These are phyloP conservation scores for Fusarium concolor DNA, from an alignment of 2,329 filamentous ascomycete genomes.

Conservation along the genomic window DNA sequence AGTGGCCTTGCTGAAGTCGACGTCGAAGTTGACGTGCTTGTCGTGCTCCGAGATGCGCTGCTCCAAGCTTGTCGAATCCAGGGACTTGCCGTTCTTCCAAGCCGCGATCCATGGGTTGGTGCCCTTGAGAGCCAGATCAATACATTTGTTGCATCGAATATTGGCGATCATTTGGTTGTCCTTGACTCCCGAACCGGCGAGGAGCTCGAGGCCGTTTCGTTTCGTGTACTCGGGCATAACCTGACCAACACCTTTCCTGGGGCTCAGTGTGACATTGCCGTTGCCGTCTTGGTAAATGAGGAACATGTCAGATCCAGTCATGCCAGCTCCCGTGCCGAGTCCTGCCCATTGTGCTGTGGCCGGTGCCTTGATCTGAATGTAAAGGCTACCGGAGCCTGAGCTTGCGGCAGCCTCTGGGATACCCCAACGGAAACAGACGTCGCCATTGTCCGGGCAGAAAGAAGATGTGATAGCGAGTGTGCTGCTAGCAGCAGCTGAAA, in stretches of 20 bases:
- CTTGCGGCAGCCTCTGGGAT: slow-evolving; percentile 63
- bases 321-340: slow-evolving; percentile 66
- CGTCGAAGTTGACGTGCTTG: slow-evolving; percentile 54
- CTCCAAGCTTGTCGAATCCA: slow-evolving; percentile 57
- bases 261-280: slow-evolving; percentile 71
- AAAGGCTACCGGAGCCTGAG: slow-evolving; percentile 66
- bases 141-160: slow-evolving; percentile 65
- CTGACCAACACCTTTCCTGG: slow-evolving; percentile 63
- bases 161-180: slow-evolving; percentile 69
- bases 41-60: slow-evolving; percentile 61
- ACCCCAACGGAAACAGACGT: slow-evolving; percentile 67
- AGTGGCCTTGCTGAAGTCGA: slow-evolving; percentile 62
- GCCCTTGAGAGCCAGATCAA: slow-evolving; percentile 57
- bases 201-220: slow-evolving; percentile 61
- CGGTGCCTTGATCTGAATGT: slow-evolving; percentile 70
- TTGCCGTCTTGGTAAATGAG: slow-evolving; percentile 69
- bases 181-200: slow-evolving; percentile 68
- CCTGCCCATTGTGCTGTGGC: slow-evolving; percentile 66
- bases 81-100: slow-evolving; percentile 60
- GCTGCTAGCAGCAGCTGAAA: slow-evolving; percentile 40
- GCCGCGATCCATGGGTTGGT: slow-evolving; percentile 64
- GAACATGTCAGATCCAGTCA: slow-evolving; percentile 71
- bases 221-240: slow-evolving; percentile 60
- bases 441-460: slow-evolving; percentile 56
- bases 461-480: slow-evolving; percentile 46